Percentiles rank a stretch among this genome's conserved stretches.
These are phyloP conservation scores for Meripilus lineatus DNA, from an alignment of 1,284 basidiomycete genomes.

Conservation along the genomic window DNA sequence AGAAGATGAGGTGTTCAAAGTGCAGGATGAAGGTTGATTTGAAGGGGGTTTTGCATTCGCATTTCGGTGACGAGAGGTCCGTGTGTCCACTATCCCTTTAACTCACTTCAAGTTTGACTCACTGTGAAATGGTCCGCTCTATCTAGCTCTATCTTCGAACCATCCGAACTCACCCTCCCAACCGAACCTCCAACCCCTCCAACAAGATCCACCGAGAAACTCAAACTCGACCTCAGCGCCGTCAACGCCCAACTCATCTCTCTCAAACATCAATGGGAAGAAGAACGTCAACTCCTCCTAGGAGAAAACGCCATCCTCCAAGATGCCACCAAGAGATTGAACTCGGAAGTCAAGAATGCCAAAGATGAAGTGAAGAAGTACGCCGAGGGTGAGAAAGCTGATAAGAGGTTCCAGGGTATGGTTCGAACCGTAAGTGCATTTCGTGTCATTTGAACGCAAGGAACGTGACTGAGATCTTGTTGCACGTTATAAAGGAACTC, in stretches of 20 bases:
- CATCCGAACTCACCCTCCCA: constrained; percentile 41
- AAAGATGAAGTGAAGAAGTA: constrained; percentile 52
- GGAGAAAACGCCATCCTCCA: constrained; percentile 69
- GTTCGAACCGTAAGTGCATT: constrained; percentile 48
- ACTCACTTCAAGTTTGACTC: too few relatives aligned
- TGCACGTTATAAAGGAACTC: constrained; percentile 64
- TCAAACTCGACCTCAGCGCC: constrained; percentile 49
- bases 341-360: constrained; percentile 50
- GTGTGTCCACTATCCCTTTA: too few relatives aligned
- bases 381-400: constrained; percentile 38
- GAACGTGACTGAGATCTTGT: background rate
- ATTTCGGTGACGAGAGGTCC: constrained; percentile 62
- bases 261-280: constrained; percentile 64
- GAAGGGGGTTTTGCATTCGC: constrained; percentile 31
- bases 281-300: constrained; percentile 53
- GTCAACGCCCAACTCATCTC: constrained; percentile 58
- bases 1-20: constrained; percentile 57
- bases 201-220: constrained; percentile 55
- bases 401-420: constrained; percentile 41
- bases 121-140: constrained; percentile 1
- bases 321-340: constrained; percentile 61
- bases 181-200: constrained; percentile 60
- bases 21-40: constrained; percentile 60
- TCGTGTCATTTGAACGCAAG: too few relatives aligned
- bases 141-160: constrained; percentile 47